Evolutionary conservation across 2,329 filamentous ascomycete species (phyloP), one percentile per base, ranked within the genome.

Genomic region (Clonostachys sp.): DNA sequence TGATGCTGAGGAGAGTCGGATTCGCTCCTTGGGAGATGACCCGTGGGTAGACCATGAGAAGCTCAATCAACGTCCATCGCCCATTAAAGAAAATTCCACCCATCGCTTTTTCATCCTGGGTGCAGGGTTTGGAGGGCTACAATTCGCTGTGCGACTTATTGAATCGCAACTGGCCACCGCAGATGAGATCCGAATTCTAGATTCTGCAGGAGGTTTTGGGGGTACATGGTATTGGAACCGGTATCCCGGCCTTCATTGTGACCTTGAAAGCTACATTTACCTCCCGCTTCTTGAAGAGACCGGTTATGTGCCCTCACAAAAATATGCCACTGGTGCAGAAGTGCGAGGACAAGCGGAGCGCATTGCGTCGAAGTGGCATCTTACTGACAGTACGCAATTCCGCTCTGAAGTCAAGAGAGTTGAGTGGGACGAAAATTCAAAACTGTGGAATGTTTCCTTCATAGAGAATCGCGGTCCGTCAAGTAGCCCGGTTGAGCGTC

Each of bases 251-350:
- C 57, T 75, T 8, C 66, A 68, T 51, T 84, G 80, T 55, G 81
- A 86, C 54, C 63, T 82, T 5, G 81, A 85, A 59, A 70, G 71
- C 45, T 82, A 78, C 53, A 66, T 72, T n/a, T 85, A 84, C 54
- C 61, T 84, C 61, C 80, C 80, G 5, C 60, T 82, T 12, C 67
- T 84, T 3, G 80, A 84, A 50, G 79, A 84, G 59, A 81, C 70
- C 2, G 74, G 73, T 0, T 83, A 81, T 55, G 72, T 83, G 57
- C 82, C 81, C 0, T 74, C 65, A 14, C 65, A 77, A 41, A 68
- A 69, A 40, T 78, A 76, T 51, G 61, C 70, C 0, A 61, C 61
- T 10, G 74, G 70, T 0, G 53, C 59, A 4, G 75, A 79, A 45
- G 43, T 77, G 8, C 62, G 68, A 2, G 58, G 61, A 34, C 67